Base-by-base conservation (phyloP, 495 filamentous ascomycete genomes). In the Penicillium subrubescens region DNA sequence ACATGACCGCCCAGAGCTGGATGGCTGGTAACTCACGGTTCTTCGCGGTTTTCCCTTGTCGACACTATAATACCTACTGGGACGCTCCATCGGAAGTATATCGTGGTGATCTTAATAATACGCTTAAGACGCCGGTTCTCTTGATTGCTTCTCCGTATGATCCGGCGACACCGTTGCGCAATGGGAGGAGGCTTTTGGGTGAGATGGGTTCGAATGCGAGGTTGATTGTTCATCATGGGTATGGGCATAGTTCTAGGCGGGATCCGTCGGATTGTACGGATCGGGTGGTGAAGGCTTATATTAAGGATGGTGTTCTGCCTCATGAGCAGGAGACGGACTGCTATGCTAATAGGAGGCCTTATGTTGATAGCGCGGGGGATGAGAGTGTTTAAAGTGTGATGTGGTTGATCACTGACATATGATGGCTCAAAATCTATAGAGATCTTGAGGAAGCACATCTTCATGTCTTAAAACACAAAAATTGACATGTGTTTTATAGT, bases 181-280 rank as follows among this genome's bases (percentile, higher is more conserved):
- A 69, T 59, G 67, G 67, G 43, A 57, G 63, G 41, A 59, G 67
- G 15, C 63, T 69, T 5, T 34, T 66, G 17, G 10, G 51, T 4
- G 63, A 69, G 21, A 69, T 69, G 67, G 67, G 63, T 6, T 25
- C 39, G 14, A 69, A 69, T 53, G 67, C 67, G 3, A 57, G 63
- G 21, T 39, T 69, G 14, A 54, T 69, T 59, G 63, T 69, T 37
- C 51, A 69, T 46, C 51, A 69, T 61, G 67, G 25, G 2, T 69
- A 60, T 51, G 63, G 67, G 21, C 67, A 69, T 55, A 69, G 60
- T 44, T 63, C 67, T 12, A 57, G 51, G 15, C 43, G 60, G 35
- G 67, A 66, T 48, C 23, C 17, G 6, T 69, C 67, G 2, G 57
- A 63, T 3, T 69, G 67, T 46, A 69, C 67, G 8, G 57, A 66